Base-by-base conservation (phyloP, 352 stramenopile genomes). In the Phytophthora boehmeriae region DNA sequence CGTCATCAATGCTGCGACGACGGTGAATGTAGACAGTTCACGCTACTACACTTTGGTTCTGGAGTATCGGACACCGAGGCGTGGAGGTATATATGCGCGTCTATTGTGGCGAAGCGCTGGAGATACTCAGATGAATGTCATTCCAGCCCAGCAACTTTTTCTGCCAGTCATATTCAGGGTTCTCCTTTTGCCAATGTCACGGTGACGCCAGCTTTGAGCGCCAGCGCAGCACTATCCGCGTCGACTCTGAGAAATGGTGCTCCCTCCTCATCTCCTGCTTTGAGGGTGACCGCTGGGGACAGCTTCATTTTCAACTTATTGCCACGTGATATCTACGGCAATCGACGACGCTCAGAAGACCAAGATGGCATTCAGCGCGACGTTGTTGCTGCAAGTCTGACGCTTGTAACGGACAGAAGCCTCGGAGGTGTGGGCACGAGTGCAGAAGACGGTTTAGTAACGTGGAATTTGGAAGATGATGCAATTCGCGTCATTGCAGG, bases 41-140 rank as follows among this genome's bases (percentile, higher is more conserved):
- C 50, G 66, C 0, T 78, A 72, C 16, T 87, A 90, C 43, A 28
- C 75, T 11, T 44, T 94, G 17, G 69, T 81, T 17, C 48, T 92
- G 8, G 85, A 94, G 48, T 92, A 91, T 38, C 69, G 83, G 16
- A 66, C 87, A 8, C 52, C 85, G 8, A 58, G 64, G 11, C 42
- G 56, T 16, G 73, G 64, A 2, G 57, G 78, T 19, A 66, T 82
- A 9, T 61, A 74, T 8, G 65, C 86, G n/a, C 58, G 63, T 8
- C 59, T 92, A 5, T 66, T 73, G 32, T 92, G 83, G 83, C 85
- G 63, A 23, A 58, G 22, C 38, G 42, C 52, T 22, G 64, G 64
- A 30, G 57, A 32, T 36, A 32, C 32, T 17, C 61, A 57, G 38
- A 71, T 86, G 50, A 71, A 87, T 52, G 60, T 88, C 25, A 66